Conservation (phyloP, 768 basidiomycete genomes). For the Collybia sp. region DNA sequence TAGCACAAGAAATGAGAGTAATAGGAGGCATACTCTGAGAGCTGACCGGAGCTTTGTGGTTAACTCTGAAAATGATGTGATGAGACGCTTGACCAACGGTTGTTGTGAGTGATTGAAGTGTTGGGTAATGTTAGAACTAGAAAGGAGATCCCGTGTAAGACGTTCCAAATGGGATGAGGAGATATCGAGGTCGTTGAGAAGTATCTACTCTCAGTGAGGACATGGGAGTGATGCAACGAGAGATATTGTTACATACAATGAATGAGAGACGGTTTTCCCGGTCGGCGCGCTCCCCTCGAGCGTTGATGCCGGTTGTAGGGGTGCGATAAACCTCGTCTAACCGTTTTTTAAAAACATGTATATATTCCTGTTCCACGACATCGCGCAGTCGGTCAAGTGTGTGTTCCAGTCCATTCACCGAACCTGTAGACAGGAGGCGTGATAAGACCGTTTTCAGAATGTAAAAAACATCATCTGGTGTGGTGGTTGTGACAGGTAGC, state of each 20-base stretch:
- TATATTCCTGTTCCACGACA: conserved; percentile 80
- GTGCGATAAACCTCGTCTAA: conserved; percentile 85
- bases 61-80: conserved; percentile 49
- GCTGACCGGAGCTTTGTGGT: conserved; percentile 65
- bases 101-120: conserved; percentile 64
- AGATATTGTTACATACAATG: conserved; percentile 58
- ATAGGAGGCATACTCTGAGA: conserved; percentile 51
- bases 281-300: conserved; percentile 71
- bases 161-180: conserved; percentile 88
- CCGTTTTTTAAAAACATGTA: conserved; percentile 74
- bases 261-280: conserved; percentile 76
- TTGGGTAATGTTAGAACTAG: conserved; percentile 53
- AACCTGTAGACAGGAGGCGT: conserved; percentile 76
- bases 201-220: conserved; percentile 45
- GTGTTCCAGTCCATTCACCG: conserved; percentile 48
- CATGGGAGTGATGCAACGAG: conserved; percentile 1
- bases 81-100: conserved; percentile 36
- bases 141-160: conserved; percentile 60
- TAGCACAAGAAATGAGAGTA: neutral
- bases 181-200: conserved; percentile 92
- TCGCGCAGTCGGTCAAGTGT: conserved; percentile 63
- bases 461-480: conserved; percentile 94
- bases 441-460: conserved; percentile 82
- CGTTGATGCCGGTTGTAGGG: conserved; percentile 33
- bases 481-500: conserved; percentile 61